phyloP scores from a whole-genome alignment of 768 basidiomycete species.

The Leccinum truebloodii region DNA sequence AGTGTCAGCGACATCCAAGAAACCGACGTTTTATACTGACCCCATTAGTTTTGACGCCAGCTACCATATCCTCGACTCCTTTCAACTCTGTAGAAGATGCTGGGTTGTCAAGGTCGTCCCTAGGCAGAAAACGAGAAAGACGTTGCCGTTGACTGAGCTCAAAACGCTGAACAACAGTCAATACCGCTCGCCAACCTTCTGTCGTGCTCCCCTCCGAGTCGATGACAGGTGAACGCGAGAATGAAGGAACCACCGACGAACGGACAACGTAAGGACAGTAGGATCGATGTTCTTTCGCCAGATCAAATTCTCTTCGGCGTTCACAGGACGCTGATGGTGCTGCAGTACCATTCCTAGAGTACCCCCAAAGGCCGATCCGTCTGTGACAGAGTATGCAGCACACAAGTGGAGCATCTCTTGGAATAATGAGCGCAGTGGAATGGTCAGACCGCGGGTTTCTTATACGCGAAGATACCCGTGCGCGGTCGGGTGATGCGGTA shows the following conservation, averaged over 20 bases:
- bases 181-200: slow-evolving; percentile 84
- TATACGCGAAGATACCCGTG: slow-evolving; percentile 5
- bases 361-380: slow-evolving; percentile 80
- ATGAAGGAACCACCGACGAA: slow-evolving; percentile 63
- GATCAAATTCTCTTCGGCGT: slow-evolving; percentile 58
- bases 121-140: slow-evolving; percentile 31
- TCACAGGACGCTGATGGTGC: slow-evolving; percentile 15
- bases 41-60: slow-evolving; percentile 72
- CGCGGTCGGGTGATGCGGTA: slow-evolving; percentile 16
- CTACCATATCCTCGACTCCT: slow-evolving; percentile 72
- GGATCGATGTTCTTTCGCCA: slow-evolving; percentile 79
- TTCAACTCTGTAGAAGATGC: slow-evolving; percentile 37
- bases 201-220: slow-evolving; percentile 34
- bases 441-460: slow-evolving; percentile 8
- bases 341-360: slow-evolving; percentile 36
- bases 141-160: slow-evolving; percentile 61
- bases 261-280: slow-evolving; percentile 84
- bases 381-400: slow-evolving; percentile 73
- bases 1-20: slow-evolving; percentile 12
- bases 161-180: slow-evolving; percentile 65
- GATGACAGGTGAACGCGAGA: slow-evolving; percentile 36
- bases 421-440: not conserved
- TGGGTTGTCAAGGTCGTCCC: slow-evolving; percentile 31
- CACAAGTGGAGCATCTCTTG: slow-evolving; percentile 52
- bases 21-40: slow-evolving; percentile 43